Percentiles rank a stretch among this genome's conserved stretches.
phyloP scores from a whole-genome alignment of 2,329 filamentous ascomycete genomes.

The Raffaelea arxii region DNA sequence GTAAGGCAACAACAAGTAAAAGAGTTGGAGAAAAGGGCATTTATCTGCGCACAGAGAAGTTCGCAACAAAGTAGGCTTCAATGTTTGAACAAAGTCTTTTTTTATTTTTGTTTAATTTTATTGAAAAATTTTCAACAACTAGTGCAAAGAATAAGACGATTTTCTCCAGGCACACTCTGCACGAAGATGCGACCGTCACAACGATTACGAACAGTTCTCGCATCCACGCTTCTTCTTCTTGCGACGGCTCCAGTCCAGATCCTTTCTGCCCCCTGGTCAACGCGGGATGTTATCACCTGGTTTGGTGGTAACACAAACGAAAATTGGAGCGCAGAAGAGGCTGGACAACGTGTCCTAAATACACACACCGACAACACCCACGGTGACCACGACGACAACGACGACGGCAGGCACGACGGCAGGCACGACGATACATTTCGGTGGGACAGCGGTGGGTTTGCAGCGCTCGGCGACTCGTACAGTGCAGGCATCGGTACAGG shows the following conservation, averaged over 20 bases:
- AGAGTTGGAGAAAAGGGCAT: background rate
- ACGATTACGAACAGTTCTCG: too few relatives aligned
- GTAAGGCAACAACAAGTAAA: background rate
- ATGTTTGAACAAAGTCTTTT: too few relatives aligned
- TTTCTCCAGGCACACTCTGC: too few relatives aligned
- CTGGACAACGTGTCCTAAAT: background rate
- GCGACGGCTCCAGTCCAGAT: background rate
- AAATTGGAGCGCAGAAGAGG: background rate
- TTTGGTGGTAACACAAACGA: background rate
- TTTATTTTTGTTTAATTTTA: too few relatives aligned
- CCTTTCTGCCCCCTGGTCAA: background rate
- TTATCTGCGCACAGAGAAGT: too few relatives aligned
- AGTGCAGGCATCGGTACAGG: conserved; percentile 38
- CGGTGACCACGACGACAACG: conserved; percentile 16
- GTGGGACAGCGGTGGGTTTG: conserved; percentile 21
- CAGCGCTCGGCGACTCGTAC: conserved; percentile 32
- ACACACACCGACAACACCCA: background rate
- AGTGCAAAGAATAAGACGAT: too few relatives aligned
- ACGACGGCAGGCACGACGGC: too few relatives aligned
- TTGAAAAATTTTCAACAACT: too few relatives aligned
- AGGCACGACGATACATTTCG: too few relatives aligned
- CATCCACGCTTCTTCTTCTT: too few relatives aligned
- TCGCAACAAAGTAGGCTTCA: too few relatives aligned
- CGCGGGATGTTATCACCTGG: background rate
- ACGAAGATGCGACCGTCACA: too few relatives aligned